Conservation (phyloP, 257 asterid genomes). For the Przewalskia tangutica region DNA sequence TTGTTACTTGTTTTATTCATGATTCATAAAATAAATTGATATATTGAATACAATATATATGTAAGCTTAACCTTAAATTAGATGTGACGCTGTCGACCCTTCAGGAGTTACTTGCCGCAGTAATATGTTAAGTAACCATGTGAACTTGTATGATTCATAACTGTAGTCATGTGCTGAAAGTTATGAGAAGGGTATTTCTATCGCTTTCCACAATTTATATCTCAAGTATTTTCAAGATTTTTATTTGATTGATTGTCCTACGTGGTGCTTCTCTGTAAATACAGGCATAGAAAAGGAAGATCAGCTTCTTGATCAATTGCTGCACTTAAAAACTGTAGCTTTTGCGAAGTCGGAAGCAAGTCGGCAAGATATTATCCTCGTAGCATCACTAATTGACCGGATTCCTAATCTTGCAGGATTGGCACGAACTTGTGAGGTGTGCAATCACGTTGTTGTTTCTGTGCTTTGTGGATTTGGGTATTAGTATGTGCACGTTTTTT, state of each 20-base stretch:
- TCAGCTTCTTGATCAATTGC: conserved; percentile 60
- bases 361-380: conserved; percentile 62
- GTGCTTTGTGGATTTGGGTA: neutral
- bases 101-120: neutral
- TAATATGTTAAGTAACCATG: neutral
- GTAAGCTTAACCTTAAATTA: neutral
- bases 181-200: neutral
- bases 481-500: neutral
- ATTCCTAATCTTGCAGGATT: conserved; percentile 98
- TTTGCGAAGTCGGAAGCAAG: conserved; percentile 50
- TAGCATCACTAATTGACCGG: conserved; percentile 86
- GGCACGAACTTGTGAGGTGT: conserved; percentile 91
- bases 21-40: neutral
- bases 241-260: neutral
- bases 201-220: neutral
- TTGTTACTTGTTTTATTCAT: neutral
- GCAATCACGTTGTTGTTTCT: neutral
- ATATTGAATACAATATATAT: no score
- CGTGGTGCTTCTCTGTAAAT: conserved; percentile 3
- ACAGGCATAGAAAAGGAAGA: conserved; percentile 75
- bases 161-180: neutral
- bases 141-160: neutral
- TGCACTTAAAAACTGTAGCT: conserved; percentile 49
- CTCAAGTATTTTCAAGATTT: neutral
- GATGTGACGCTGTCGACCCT: neutral